phyloP scores from a whole-genome alignment of 2,329 filamentous ascomycete genomes.

The Septoria petroselini region DNA sequence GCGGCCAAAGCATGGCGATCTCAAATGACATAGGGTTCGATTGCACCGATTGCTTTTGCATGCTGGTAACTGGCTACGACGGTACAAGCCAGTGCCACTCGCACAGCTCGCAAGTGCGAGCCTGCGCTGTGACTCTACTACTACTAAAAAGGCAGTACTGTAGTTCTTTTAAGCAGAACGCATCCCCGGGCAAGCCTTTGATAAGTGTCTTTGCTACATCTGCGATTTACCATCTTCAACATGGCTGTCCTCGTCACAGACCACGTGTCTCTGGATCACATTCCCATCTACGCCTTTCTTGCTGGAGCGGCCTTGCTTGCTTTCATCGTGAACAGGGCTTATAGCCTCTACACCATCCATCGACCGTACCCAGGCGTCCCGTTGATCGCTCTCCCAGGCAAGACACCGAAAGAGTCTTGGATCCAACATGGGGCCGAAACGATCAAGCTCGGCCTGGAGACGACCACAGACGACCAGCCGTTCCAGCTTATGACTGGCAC shows the following conservation, averaged over 20 bases:
- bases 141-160: no score
- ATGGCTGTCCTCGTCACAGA: background rate
- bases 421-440: slow-evolving; percentile 3
- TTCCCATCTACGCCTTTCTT: background rate
- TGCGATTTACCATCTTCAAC: background rate
- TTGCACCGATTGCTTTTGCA: no score
- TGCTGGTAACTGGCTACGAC: no score
- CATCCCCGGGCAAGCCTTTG: background rate
- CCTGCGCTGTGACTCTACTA: no score
- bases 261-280: background rate
- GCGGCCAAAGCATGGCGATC: no score
- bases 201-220: background rate
- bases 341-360: background rate
- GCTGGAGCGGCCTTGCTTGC: background rate
- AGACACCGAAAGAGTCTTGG: slow-evolving; percentile 6
- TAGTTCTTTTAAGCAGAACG: background rate
- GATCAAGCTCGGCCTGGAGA: slow-evolving; percentile 4
- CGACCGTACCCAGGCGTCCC: slow-evolving; percentile 6
- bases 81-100: no score
- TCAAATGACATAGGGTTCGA: no score
- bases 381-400: background rate
- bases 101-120: no score
- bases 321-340: background rate
- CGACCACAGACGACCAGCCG: background rate
- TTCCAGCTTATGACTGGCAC: slow-evolving; percentile 24